Evolutionary conservation across 306 rosid genomes (phyloP), one percentile per base, ranked within the genome.

Genomic region (Vicia sativa): DNA sequence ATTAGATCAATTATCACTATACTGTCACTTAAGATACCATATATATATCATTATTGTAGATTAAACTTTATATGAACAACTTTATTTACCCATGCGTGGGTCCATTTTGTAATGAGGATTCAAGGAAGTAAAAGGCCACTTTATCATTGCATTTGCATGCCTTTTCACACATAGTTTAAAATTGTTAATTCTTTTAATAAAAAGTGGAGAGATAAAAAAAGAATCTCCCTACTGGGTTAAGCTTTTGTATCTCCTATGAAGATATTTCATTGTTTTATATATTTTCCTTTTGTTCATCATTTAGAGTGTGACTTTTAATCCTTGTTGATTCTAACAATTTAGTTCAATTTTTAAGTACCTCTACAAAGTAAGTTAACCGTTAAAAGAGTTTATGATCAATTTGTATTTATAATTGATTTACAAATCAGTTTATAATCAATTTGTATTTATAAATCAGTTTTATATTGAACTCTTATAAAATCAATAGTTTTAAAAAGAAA

Each of bases 171-270:
- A 16, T 11, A 39, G 35, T 34, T 71, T 71, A 9, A 25, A 75
- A 7, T 63, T 8, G 44, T 74, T 34, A n/a, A 56, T 68, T 16
- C 71, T 56, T 72, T 57, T 72, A 5, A 77, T 59, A 68, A 11
- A 65, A 57, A 42, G 50, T 37, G 9, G 64, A 2, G 71, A 58
- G 12, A 49, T 49, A 48, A 57, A 73, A 65, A 73, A 73, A 64
- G 86, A 82, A 74, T 82, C 73, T 79, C 67, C 14, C 73, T 54
- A 16, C 31, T 63, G 16, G 43, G 45, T n/a, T 43, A 55, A 55
- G n/a, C 58, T 68, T 52, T 56, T 6, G n/a, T 7, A 18, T 26
- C 11, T 31, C 26, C 21, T 15, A 79, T 37, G 38, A 60, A 19
- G 46, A 72, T 19, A 70, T 69, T 42, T 26, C 2, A 21, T 21